Percentiles rank a stretch among this genome's conserved stretches.
Conservation (phyloP, 768 basidiomycete genomes). For the Hortiboletus campestris region DNA sequence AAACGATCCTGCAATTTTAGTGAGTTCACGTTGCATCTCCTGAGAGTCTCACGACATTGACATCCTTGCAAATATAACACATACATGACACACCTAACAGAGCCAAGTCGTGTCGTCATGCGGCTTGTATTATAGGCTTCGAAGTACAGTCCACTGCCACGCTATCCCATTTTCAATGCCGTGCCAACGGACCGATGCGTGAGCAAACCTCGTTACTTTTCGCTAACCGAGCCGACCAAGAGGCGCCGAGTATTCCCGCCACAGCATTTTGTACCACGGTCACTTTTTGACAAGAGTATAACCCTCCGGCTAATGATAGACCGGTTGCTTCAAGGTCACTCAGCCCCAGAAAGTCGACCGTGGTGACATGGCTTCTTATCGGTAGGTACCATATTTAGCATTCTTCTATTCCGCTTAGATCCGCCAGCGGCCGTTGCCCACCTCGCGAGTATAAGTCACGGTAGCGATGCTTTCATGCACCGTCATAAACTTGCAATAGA, state of each 20-base stretch:
- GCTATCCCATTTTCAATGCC: background rate
- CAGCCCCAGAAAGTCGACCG: background rate
- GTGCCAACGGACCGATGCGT: background rate
- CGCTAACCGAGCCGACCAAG: background rate
- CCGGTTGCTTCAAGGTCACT: background rate
- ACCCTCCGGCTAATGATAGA: conserved; percentile 5
- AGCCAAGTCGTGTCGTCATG: background rate
- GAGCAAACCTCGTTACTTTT: background rate
- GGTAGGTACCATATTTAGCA: background rate
- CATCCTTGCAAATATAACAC: background rate
- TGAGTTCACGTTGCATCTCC: conserved; percentile 4
- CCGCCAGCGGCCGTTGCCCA: background rate
- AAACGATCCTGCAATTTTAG: conserved; percentile 23
- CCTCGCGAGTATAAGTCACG: background rate
- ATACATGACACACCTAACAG: too few relatives aligned
- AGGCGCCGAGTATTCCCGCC: background rate
- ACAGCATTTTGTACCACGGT: background rate
- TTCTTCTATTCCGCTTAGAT: background rate
- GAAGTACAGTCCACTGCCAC: conserved; percentile 1
- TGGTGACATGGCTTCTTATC: background rate
- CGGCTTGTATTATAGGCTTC: conserved; percentile 16
- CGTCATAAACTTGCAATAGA: background rate
- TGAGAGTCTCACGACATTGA: background rate
- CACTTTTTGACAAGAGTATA: background rate
- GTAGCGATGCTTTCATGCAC: background rate